A percentile compares a stretch with the other conserved stretches of the same genome.
phyloP scores from a whole-genome alignment of 169 alveolate genomes.

The Plasmodium chabaudi region DNA sequence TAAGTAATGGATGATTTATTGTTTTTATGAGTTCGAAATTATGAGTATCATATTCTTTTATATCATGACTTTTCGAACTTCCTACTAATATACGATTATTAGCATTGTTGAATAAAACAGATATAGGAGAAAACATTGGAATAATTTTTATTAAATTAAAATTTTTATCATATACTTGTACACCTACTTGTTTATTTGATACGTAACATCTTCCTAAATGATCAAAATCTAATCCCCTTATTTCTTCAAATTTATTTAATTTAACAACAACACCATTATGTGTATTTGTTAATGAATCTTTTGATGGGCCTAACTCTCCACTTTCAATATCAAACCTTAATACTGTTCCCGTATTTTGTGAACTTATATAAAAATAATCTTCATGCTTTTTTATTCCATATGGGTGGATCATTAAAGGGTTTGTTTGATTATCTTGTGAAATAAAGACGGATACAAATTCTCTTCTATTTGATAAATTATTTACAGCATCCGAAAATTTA shows the following conservation, averaged over 20 bases:
- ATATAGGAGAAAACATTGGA: slow-evolving; percentile 75
- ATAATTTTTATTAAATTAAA: slow-evolving; percentile 56
- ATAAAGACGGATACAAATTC: slow-evolving; percentile 54
- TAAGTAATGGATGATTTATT: slow-evolving; percentile 66
- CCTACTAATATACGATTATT: slow-evolving; percentile 70
- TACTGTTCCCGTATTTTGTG: slow-evolving; percentile 74
- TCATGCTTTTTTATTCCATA: slow-evolving; percentile 61
- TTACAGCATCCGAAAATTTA: slow-evolving; percentile 35
- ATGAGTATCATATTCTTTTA: slow-evolving; percentile 66
- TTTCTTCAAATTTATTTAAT: slow-evolving; percentile 67
- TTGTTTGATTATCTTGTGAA: slow-evolving; percentile 17
- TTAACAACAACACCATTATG: slow-evolving; percentile 59
- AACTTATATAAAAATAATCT: slow-evolving; percentile 67
- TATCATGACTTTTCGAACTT: slow-evolving; percentile 74
- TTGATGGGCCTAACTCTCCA: slow-evolving; percentile 37
- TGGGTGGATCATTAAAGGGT: slow-evolving; percentile 76
- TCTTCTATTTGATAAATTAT: slow-evolving; percentile 61
- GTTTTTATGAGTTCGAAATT: slow-evolving; percentile 65
- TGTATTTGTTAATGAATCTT: slow-evolving; percentile 2
- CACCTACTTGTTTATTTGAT: slow-evolving; percentile 73
- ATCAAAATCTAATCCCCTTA: slow-evolving; percentile 75
- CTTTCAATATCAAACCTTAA: slow-evolving; percentile 29
- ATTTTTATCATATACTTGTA: slow-evolving; percentile 66
- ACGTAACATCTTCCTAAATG: slow-evolving; percentile 52
- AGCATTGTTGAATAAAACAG: slow-evolving; percentile 39